phyloP scores from a whole-genome alignment of 2,329 filamentous ascomycete genomes.

The Aspergillus latus region DNA sequence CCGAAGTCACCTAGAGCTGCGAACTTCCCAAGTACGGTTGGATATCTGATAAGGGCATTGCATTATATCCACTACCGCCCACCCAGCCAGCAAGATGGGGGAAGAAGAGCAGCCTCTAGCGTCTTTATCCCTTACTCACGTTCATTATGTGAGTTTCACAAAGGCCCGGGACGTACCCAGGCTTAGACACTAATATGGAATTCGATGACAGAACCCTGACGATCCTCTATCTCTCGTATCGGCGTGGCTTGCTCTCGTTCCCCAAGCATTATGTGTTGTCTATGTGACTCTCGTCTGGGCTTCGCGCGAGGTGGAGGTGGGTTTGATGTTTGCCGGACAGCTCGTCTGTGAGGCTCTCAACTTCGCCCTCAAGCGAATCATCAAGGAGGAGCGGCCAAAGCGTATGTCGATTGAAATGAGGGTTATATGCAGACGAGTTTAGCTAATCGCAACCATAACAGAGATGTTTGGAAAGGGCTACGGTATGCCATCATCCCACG shows the following conservation, averaged over 20 bases:
- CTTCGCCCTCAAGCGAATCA: slow-evolving; percentile 81
- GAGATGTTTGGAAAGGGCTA: slow-evolving; percentile 86
- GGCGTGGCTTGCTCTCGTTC: slow-evolving; percentile 90
- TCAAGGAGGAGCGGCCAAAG: slow-evolving; percentile 85
- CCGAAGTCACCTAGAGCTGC: neutral
- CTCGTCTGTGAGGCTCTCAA: slow-evolving; percentile 89
- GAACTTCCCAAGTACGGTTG: neutral
- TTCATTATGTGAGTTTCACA: slow-evolving; percentile 77
- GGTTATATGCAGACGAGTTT: neutral
- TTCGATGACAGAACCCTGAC: slow-evolving; percentile 67
- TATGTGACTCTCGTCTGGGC: slow-evolving; percentile 90
- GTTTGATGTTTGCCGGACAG: slow-evolving; percentile 88
- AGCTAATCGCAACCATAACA: slow-evolving; percentile 28
- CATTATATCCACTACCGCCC: neutral
- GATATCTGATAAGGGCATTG: neutral
- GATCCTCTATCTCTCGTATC: slow-evolving; percentile 83
- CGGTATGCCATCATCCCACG: slow-evolving; percentile 94
- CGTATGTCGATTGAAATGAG: slow-evolving; percentile 52
- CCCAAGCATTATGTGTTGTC: slow-evolving; percentile 84
- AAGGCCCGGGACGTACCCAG: neutral
- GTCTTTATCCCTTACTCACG: slow-evolving; percentile 90
- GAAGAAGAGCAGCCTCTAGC: slow-evolving; percentile 61
- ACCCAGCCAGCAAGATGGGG: slow-evolving; percentile 17
- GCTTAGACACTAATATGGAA: slow-evolving; percentile 4
- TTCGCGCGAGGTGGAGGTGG: slow-evolving; percentile 84